Percentiles rank a stretch among this genome's conserved stretches.
Conservation (phyloP, 495 filamentous ascomycete species). For the Thozetella sp. region DNA sequence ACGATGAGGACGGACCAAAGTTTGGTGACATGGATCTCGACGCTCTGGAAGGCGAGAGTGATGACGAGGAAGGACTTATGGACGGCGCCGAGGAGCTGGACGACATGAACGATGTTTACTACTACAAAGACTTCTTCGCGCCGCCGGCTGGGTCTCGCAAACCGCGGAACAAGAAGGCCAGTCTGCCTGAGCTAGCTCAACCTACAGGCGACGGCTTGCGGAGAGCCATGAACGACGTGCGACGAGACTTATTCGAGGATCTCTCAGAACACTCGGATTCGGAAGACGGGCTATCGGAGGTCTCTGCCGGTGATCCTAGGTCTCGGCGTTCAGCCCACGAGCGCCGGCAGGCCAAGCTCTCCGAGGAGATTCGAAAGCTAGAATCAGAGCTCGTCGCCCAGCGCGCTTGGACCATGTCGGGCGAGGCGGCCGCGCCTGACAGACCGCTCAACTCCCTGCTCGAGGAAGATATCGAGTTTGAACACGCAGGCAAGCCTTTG, state of each 20-base stretch:
- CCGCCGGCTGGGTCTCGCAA: conserved; percentile 72
- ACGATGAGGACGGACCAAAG: conserved; percentile 73
- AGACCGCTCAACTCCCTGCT: conserved; percentile 89
- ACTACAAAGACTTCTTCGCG: conserved; percentile 89
- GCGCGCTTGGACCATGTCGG: conserved; percentile 85
- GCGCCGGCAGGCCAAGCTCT: conserved; percentile 79
- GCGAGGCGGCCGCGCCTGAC: conserved; percentile 82
- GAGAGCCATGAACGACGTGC: conserved; percentile 86
- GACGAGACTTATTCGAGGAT: conserved; percentile 91
- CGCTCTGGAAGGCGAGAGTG: conserved; percentile 52
- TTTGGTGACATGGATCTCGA: conserved; percentile 71
- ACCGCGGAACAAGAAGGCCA: conserved; percentile 32
- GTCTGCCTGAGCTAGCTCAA: conserved; percentile 8
- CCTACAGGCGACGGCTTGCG: conserved; percentile 65
- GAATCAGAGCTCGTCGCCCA: conserved; percentile 91
- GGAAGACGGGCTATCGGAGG: conserved; percentile 56
- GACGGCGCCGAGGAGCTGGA: conserved; percentile 57
- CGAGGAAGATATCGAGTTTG: conserved; percentile 95
- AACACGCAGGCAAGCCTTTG: conserved; percentile 92
- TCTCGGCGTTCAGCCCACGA: conserved; percentile 77
- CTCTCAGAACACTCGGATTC: conserved; percentile 59
- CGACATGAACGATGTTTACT: conserved; percentile 80
- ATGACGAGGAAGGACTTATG: conserved; percentile 56
- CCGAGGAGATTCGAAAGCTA: conserved; percentile 85
- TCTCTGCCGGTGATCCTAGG: conserved; percentile 55